These are phyloP conservation scores for Mycena kentingensis DNA, from an alignment of 768 basidiomycete genomes.

Conservation along the genomic window DNA sequence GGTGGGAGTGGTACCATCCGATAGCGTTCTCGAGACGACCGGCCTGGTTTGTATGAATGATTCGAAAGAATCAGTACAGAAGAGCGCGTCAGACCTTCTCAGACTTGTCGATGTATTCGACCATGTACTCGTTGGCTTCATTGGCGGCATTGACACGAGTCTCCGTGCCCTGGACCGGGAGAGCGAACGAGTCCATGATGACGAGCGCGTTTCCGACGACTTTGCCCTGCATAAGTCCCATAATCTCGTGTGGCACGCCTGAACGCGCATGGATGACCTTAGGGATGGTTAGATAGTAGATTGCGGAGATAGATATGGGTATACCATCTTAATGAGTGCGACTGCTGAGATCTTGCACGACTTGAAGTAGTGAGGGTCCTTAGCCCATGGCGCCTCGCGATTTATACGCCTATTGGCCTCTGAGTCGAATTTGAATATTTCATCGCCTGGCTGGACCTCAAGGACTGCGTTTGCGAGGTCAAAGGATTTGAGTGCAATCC, in stretches of 20 bases:
- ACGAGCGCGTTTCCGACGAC: constrained; percentile 76
- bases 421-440: constrained; percentile 75
- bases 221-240: constrained; percentile 99
- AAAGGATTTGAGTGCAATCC: constrained; percentile 71
- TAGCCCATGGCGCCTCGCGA: constrained; percentile 77
- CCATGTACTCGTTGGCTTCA: constrained; percentile 99
- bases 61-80: constrained; percentile 4
- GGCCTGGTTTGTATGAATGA: constrained; percentile 58
- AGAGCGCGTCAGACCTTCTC: constrained; percentile 58
- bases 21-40: constrained; percentile 84
- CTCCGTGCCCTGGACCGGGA: constrained; percentile 97
- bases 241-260: constrained; percentile 97
- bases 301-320: neutral
- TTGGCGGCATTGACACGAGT: constrained; percentile 95
- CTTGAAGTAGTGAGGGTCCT: constrained; percentile 84
- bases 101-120: constrained; percentile 82
- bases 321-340: constrained; percentile 92
- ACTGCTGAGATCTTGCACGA: constrained; percentile 94
- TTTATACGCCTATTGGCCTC: constrained; percentile 69
- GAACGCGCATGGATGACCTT: constrained; percentile 98
- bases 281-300: constrained; percentile 3
- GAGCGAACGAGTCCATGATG: constrained; percentile 94
- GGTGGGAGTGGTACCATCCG: constrained; percentile 99
- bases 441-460: constrained; percentile 73
- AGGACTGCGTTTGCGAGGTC: constrained; percentile 69